Conservation (phyloP, 2,329 filamentous ascomycete species). For the Whalleya microplaca region DNA sequence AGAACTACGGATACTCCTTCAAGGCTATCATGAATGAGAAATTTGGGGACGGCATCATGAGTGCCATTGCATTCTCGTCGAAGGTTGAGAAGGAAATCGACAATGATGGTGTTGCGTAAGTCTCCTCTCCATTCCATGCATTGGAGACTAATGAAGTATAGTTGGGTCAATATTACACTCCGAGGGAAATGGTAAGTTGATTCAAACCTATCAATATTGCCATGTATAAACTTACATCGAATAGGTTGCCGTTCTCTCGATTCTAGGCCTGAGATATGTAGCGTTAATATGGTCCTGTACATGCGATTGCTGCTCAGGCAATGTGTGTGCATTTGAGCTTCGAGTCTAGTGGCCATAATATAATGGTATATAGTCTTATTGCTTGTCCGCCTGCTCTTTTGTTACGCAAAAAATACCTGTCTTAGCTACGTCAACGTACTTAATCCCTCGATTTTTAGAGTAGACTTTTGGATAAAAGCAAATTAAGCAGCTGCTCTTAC, state of each 20-base stretch:
- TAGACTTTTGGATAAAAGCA: too few species aligned
- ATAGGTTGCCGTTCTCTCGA: conserved; percentile 36
- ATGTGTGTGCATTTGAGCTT: too few species aligned
- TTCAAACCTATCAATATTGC: neutral
- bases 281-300: too few species aligned
- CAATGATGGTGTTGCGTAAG: conserved; percentile 67
- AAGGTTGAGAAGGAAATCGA: conserved; percentile 95
- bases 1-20: conserved; percentile 96
- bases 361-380: too few species aligned
- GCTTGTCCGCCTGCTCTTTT: too few species aligned
- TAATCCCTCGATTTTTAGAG: too few species aligned
- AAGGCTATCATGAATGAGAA: conserved; percentile 97
- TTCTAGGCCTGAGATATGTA: conserved; percentile 26
- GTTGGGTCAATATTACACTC: conserved; percentile 39
- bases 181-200: conserved; percentile 38
- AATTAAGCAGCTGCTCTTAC: too few species aligned
- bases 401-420: too few species aligned
- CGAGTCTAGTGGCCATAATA: too few species aligned
- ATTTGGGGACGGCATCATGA: conserved; percentile 95
- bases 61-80: conserved; percentile 87
- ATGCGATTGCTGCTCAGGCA: too few species aligned
- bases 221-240: conserved; percentile 14
- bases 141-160: conserved; percentile 16
- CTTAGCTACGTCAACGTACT: too few species aligned
- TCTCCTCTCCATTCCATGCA: conserved; percentile 3